Evolutionary conservation across 805 yeast genomes (phyloP), one percentile per base, ranked within the genome.

Genomic region (Zygosaccharomyces bailii): DNA sequence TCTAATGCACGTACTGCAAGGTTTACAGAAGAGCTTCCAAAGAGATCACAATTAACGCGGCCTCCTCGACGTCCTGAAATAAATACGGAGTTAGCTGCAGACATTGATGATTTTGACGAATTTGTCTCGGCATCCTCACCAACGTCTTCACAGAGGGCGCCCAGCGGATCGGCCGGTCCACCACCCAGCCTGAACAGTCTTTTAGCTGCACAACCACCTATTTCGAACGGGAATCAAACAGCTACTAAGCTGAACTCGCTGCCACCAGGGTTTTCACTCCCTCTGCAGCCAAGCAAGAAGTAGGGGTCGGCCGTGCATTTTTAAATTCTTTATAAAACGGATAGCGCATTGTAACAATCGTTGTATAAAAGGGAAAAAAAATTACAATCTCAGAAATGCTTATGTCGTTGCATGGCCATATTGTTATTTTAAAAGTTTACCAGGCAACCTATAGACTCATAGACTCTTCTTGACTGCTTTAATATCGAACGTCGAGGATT

Each of bases 261-360:
- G 6, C 75, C 75, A 14, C 76, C 75, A 1, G 75, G 76, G 4
- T 71, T 71, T 42, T 68, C 71, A 1, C 59, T 63, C 24, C 52
- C 68, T 5, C 46, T 70, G 23, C 73, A 57, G 39, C 72, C 63
- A 27, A 64, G 47, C 50, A 65, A 47, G 33, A 54, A 51, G 24
- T 47, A 39, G 7, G 14, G 11, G 24, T 17, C n/a, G 29, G 20
- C 25, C 9, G 25, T 21, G 9, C 5, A 17, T 11, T 18, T 25
- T 5, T 10, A 25, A 24, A 14, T 8, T 14, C n/a, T 13, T 9
- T 14, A 19, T 11, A 32, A 32, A 13, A 20, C 20, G 9, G 16
- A 34, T 18, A 11, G 39, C 39, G n/a, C 19, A 10, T 25, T 10
- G 16, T 16, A 14, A 34, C 10, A 18, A 34, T 20, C 20, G 16